Evolutionary conservation across 1,284 basidiomycete species (phyloP).

Genomic region (Leccinum pallidistipes): DNA sequence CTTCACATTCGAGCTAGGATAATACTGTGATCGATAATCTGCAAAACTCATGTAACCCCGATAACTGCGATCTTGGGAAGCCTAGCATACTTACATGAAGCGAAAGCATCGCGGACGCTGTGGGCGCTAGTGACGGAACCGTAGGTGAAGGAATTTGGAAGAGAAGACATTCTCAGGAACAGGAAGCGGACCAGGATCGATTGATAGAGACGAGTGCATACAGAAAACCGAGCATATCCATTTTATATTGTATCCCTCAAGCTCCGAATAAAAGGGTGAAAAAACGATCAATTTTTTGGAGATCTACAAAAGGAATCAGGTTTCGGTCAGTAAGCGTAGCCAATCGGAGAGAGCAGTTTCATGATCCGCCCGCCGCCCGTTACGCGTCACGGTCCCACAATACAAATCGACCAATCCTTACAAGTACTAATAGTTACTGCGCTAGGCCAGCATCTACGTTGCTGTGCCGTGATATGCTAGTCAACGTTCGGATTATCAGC

Average conservation of each 20-base stretch:
- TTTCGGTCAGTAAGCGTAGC: not conserved
- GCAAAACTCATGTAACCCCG: constrained; percentile 6
- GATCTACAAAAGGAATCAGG: not conserved
- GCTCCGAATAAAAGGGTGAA: constrained; percentile 14
- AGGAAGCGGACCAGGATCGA: not conserved
- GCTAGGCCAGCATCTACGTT: no score
- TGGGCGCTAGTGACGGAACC: constrained; percentile 53
- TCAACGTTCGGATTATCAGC: not conserved
- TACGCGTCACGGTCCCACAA: not conserved
- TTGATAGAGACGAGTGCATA: not conserved
- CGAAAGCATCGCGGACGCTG: constrained; percentile 53
- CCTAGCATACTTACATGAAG: constrained; percentile 45
- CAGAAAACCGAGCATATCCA: not conserved
- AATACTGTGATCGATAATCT: constrained; percentile 66
- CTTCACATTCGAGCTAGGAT: constrained; percentile 58
- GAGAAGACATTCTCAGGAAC: constrained; percentile 38
- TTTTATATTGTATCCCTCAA: constrained; percentile 15
- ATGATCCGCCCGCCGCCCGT: constrained; percentile 10
- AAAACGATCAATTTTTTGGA: not conserved
- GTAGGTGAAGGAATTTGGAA: constrained; percentile 45
- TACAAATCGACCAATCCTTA: not conserved
- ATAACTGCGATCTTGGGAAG: constrained; percentile 9
- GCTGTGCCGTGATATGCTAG: no score
- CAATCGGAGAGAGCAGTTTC: constrained; percentile 12
- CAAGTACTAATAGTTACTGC: not conserved